A percentile compares a stretch with the other conserved stretches of the same genome.
phyloP scores from a whole-genome alignment of 1,139 yeast species.

The Sugiyamaella grinbergsii region DNA sequence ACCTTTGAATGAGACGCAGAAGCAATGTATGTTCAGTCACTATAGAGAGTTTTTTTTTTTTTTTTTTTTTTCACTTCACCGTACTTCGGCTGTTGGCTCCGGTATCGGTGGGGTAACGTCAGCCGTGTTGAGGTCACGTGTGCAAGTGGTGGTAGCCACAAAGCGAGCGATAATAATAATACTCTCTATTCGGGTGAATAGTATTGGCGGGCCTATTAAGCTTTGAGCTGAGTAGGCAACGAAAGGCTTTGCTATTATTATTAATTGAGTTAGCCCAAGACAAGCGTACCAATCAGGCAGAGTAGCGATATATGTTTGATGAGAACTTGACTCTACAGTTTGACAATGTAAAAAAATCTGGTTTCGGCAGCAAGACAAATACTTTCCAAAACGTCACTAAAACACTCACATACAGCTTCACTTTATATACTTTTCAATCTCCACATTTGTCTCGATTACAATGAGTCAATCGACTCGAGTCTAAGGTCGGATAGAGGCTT shows the following conservation, averaged over 20 bases:
- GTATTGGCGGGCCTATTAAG: too few relatives aligned
- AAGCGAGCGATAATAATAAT: too few relatives aligned
- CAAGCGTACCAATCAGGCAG: too few relatives aligned
- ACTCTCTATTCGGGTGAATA: too few relatives aligned
- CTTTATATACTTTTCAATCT: slow-evolving; percentile 1
- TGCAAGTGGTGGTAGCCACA: too few relatives aligned
- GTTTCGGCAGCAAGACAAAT: too few relatives aligned
- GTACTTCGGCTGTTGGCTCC: slow-evolving; percentile 9
- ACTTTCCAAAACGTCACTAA: neutral
- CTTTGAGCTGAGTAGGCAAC: too few relatives aligned
- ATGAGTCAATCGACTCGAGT: slow-evolving; percentile 1
- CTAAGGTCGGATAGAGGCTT: neutral
- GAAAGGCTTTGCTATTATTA: too few relatives aligned
- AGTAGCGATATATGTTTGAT: too few relatives aligned
- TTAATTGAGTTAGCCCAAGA: too few relatives aligned
- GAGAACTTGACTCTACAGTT: too few relatives aligned
- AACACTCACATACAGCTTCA: neutral
- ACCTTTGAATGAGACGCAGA: slow-evolving; percentile 2
- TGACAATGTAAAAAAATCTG: neutral
- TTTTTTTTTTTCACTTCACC: slow-evolving; percentile 18
- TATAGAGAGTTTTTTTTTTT: slow-evolving; percentile 6
- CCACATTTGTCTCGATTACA: neutral
- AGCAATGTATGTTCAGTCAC: slow-evolving; percentile 15
- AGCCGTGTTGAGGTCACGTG: slow-evolving; percentile 6
- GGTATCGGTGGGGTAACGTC: slow-evolving; percentile 12